These are phyloP conservation scores for Rubus parviflorus DNA, from an alignment of 306 rosid genomes.

Conservation along the genomic window DNA sequence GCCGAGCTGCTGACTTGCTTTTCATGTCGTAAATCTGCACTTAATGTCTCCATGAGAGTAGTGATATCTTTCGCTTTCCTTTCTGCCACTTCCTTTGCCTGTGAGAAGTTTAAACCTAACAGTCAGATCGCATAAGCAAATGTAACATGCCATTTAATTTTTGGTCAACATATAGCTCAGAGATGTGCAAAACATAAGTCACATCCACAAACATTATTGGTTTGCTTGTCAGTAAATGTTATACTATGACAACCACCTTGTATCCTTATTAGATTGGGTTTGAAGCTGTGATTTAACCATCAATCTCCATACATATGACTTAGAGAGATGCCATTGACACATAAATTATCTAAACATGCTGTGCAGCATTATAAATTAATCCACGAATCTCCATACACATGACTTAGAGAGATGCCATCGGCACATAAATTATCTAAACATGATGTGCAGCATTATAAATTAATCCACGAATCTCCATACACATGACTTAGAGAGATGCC, in stretches of 20 bases:
- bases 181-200: background rate
- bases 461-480: too few species aligned
- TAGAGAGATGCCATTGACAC: background rate
- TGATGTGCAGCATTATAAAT: too few species aligned
- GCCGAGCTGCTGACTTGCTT: slow-evolving; percentile 66
- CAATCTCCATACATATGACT: too few species aligned
- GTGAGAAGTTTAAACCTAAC: slow-evolving; percentile 28
- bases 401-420: too few species aligned
- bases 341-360: too few species aligned
- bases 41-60: slow-evolving; percentile 54
- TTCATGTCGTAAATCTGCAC: slow-evolving; percentile 63
- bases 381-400: too few species aligned
- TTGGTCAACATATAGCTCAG: background rate
- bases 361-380: too few species aligned
- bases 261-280: too few species aligned
- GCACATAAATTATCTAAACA: too few species aligned
- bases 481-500: background rate
- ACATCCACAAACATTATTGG: slow-evolving; percentile 1
- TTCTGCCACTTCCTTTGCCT: slow-evolving; percentile 89
- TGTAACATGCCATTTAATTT: background rate
- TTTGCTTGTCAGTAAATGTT: background rate
- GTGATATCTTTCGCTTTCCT: slow-evolving; percentile 63
- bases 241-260: background rate
- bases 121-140: background rate
- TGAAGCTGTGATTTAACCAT: too few species aligned